Evolutionary conservation across 768 basidiomycete genomes (phyloP), one percentile per base, ranked within the genome.

Genomic region (Tephrocybe rancida): DNA sequence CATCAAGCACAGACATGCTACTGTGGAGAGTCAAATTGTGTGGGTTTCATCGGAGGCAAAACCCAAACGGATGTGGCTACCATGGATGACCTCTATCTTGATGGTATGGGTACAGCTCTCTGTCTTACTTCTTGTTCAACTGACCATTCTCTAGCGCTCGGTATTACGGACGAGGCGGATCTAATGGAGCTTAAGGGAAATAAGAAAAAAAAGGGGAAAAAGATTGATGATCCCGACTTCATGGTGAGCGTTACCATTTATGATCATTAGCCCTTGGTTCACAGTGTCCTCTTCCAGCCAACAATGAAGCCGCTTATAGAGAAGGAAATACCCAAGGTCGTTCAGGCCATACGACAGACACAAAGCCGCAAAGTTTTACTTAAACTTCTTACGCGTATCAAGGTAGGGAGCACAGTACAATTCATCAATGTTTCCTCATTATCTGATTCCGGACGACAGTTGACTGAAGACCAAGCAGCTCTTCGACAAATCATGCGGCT

Each of bases 11-110:
- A 99, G 67, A 79, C 79, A 26, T 99, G 97, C 69, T 95, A 90
- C 63, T 99, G 97, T 62, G 95, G 95, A 6, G 97, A 98, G 65
- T 79, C 90, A 2, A 95, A 95, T 59, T 99, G 97, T 64, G 86
- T 97, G 5, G 97, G 97, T 2, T 92, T 84, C 64, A 94, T 99
- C 60, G 97, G 97, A 55, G 97, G 97, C 21, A 99, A 98, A 73
- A 98, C 95, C 0, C 97, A 99, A 69, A 98, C 97, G 2, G 96
- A 98, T 65, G 80, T 98, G 19, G 92, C 84, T 5, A 86, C 87
- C 7, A 95, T 98, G 87, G 95, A 97, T 66, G 95, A 98, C 64
- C 77, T 98, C 2, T 93, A 91, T 70, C 83, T 98, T 19, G 94
- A 98, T 63, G 95, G 93, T 92, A 62, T 48, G 79, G 55, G 38